These are phyloP conservation scores for Setaria italica DNA, from an alignment of 202 grass and related monocot genomes.

Conservation along the genomic window DNA sequence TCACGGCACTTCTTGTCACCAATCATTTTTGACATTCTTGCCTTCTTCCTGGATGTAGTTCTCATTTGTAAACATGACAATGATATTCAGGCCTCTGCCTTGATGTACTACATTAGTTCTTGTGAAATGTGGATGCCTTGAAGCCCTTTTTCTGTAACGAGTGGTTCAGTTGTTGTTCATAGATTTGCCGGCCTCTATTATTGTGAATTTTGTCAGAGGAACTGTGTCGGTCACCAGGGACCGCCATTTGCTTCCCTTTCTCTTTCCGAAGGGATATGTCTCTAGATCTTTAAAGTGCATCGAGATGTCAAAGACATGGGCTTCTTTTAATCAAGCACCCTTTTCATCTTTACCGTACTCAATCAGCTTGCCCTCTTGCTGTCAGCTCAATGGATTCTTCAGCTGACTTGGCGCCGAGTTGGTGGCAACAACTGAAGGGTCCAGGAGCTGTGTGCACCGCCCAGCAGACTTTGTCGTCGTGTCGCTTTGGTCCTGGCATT, in stretches of 20 bases:
- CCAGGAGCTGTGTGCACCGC: neutral
- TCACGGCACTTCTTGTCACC: neutral
- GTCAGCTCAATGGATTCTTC: constrained; percentile 24
- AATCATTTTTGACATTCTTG: constrained; percentile 30
- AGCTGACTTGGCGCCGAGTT: constrained; percentile 7
- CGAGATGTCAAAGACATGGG: constrained; percentile 40
- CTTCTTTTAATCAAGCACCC: neutral
- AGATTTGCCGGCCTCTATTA: neutral
- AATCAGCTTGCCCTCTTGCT: neutral
- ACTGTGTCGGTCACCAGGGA: constrained; percentile 12
- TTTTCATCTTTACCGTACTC: constrained; percentile 15
- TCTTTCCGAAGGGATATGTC: constrained; percentile 17
- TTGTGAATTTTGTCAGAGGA: constrained; percentile 13
- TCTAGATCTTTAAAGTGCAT: constrained; percentile 40
- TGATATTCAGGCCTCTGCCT: neutral
- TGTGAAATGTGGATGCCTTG: neutral
- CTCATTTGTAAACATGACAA: neutral
- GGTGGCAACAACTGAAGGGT: constrained; percentile 18
- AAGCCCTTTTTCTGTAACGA: neutral
- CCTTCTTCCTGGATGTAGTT: neutral
- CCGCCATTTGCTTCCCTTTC: neutral
- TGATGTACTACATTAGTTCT: neutral
- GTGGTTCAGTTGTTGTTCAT: neutral
- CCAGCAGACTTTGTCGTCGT: constrained; percentile 3
- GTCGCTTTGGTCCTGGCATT: constrained; percentile 11